Percentiles rank a stretch among this genome's conserved stretches.
These are phyloP conservation scores for Immersiporthe knoxdaviesiana DNA, from an alignment of 2,329 filamentous ascomycete genomes.

Conservation along the genomic window DNA sequence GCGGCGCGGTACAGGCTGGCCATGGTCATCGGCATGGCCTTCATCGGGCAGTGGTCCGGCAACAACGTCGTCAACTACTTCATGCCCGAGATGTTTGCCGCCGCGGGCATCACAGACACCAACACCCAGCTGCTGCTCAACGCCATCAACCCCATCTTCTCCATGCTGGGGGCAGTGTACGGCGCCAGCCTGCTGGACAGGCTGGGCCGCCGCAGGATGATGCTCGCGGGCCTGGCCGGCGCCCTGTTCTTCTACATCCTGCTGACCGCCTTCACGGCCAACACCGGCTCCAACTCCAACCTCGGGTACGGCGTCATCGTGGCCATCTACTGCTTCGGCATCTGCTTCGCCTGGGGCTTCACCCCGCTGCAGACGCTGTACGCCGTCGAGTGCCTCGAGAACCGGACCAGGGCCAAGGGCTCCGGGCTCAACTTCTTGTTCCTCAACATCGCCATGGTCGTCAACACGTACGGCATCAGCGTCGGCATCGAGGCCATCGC, in stretches of 20 bases:
- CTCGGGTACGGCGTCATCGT: constrained; percentile 31
- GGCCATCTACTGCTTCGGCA: constrained; percentile 50
- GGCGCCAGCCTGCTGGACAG: constrained; percentile 55
- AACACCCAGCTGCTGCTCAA: constrained; percentile 52
- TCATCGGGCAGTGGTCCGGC: constrained; percentile 50
- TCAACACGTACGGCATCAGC: constrained; percentile 49
- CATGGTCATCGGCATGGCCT: constrained; percentile 45
- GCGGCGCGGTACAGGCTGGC: constrained; percentile 45
- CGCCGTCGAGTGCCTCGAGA: constrained; percentile 45
- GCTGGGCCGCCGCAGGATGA: constrained; percentile 55
- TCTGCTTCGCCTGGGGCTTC: constrained; percentile 55
- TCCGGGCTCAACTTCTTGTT: constrained; percentile 47
- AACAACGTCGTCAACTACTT: constrained; percentile 51
- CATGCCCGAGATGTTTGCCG: constrained; percentile 53
- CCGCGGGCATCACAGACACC: constrained; percentile 49
- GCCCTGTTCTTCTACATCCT: constrained; percentile 36
- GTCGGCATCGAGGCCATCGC: constrained; percentile 50
- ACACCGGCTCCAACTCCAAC: constrained; percentile 36
- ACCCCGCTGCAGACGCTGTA: constrained; percentile 53
- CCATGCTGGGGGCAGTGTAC: constrained; percentile 52
- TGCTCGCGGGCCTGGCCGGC: constrained; percentile 25
- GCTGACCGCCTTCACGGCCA: constrained; percentile 51
- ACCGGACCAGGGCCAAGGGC: constrained; percentile 46
- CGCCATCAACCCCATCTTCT: constrained; percentile 55
- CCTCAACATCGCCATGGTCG: constrained; percentile 48